Percentiles rank a stretch among this genome's conserved stretches.
Evolutionary conservation across 441 rosid species (phyloP).

Genomic region (Caryocar brasiliense): DNA sequence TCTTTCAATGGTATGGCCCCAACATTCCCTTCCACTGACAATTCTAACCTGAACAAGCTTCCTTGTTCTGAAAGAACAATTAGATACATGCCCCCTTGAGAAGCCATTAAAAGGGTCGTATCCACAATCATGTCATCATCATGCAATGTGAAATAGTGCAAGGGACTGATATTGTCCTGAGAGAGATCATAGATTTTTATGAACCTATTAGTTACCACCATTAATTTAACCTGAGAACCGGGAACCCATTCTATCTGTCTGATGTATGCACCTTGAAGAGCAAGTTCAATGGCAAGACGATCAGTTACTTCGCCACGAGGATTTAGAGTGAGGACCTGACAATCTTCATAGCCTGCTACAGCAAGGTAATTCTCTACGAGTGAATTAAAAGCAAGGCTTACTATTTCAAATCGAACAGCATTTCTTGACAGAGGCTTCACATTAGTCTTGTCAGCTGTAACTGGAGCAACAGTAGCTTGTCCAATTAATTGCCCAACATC

Average conservation of each 20-base stretch:
- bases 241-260: conserved; percentile 94
- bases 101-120: conserved; percentile 76
- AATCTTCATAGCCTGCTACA: conserved; percentile 98
- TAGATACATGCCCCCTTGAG: conserved; percentile 81
- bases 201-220: conserved; percentile 90
- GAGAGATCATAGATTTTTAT: conserved; percentile 97
- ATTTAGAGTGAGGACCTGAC: conserved; percentile 90
- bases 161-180: conserved; percentile 94
- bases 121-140: conserved; percentile 87
- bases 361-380: conserved; percentile 93
- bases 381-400: conserved; percentile 79
- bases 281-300: conserved; percentile 98
- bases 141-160: conserved; percentile 83
- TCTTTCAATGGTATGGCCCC: conserved; percentile 92
- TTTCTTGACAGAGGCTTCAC: conserved; percentile 97
- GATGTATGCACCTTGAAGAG: conserved; percentile 92
- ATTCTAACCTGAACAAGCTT: conserved; percentile 66
- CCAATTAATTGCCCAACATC: conserved; percentile 96
- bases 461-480: conserved; percentile 87
- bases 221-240: conserved; percentile 93
- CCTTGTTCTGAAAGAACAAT: conserved; percentile 91
- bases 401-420: conserved; percentile 96
- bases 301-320: conserved; percentile 98
- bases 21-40: conserved; percentile 69
- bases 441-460: conserved; percentile 94